Evolutionary conservation across 352 stramenopile genomes (phyloP), one percentile per base, ranked within the genome.

Genomic region (Globisporangium acanthophoron): DNA sequence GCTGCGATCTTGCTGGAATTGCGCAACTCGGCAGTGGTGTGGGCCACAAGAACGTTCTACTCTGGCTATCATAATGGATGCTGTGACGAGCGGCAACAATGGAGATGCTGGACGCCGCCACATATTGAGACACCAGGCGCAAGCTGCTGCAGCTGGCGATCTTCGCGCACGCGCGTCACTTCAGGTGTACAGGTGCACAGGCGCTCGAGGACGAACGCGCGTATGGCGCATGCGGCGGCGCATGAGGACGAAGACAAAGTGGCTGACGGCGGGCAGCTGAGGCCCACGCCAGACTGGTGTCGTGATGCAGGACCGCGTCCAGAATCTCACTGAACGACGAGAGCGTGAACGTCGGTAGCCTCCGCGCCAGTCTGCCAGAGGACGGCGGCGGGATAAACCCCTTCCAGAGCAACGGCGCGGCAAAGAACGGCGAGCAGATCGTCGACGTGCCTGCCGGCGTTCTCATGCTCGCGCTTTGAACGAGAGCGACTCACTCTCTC

Each of bases 381-480:
- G 41, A 49, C 15, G 53, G 53, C 21, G 21, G n/a, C 13, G 13
- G 13, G 16, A n/a, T 8, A 21, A 51, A 21, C 21, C 33, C 31
- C 45, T 51, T 33, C 11, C 45, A 51, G 45, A 12, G 21, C 12
- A 70, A 71, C 33, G 62, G 51, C 6, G 66, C 65, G 12, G 64
- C 73, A 5, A 24, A 48, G 33, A 80, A 79, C 48, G 74, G 74
- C 4, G 58, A 64, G 45, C 58, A 73, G 54, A 61, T 16, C 3
- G 29, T 84, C 12, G 45, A 40, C 13, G 65, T 84, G 0, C 69
- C 71, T 35, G 69, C 66, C 1, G 74, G 69, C 24, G 67, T 64
- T 1, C 52, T 84, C 31, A 84, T 79, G 51, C 80, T 84, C 64
- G 65, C 69, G 3, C 52, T 80, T 21, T 56, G 4, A 29, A 31